phyloP scores from a whole-genome alignment of 2,329 filamentous ascomycete genomes.

The Paracamarosporium sp. region DNA sequence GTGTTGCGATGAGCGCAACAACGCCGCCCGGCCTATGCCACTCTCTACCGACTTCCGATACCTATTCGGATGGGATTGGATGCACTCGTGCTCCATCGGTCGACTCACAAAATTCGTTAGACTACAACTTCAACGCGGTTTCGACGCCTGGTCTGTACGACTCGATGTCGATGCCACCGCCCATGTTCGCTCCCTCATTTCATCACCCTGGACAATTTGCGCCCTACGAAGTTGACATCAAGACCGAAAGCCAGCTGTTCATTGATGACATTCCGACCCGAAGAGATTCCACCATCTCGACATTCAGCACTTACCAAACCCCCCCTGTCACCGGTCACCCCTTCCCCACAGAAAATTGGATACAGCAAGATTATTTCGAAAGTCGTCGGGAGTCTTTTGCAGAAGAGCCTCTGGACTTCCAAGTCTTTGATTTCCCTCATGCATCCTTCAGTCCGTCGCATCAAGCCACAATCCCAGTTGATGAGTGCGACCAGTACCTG shows the following conservation, averaged over 20 bases:
- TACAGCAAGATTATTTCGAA: slow-evolving; percentile 74
- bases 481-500: slow-evolving; percentile 85
- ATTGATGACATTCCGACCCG: slow-evolving; percentile 88
- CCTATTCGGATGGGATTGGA: slow-evolving; percentile 76
- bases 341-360: slow-evolving; percentile 73
- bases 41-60: slow-evolving; percentile 81
- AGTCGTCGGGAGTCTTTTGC: slow-evolving; percentile 71
- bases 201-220: slow-evolving; percentile 67
- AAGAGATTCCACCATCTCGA: slow-evolving; percentile 85
- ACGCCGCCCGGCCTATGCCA: slow-evolving; percentile 82
- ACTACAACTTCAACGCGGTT: slow-evolving; percentile 70
- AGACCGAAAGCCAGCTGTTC: slow-evolving; percentile 92
- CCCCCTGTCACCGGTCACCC: slow-evolving; percentile 74
- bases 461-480: slow-evolving; percentile 79
- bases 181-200: slow-evolving; percentile 51
- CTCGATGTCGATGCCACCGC: slow-evolving; percentile 63
- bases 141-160: slow-evolving; percentile 64
- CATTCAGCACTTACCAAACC: slow-evolving; percentile 88
- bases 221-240: slow-evolving; percentile 94
- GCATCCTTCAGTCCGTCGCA: slow-evolving; percentile 65
- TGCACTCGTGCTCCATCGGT: slow-evolving; percentile 76
- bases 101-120: slow-evolving; percentile 76
- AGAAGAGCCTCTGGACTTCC: slow-evolving; percentile 67
- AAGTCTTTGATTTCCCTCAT: slow-evolving; percentile 84
- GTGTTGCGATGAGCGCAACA: slow-evolving; percentile 56